Evolutionary conservation across 75 land plant genomes (phyloP).

Genomic region (Pinus taeda): DNA sequence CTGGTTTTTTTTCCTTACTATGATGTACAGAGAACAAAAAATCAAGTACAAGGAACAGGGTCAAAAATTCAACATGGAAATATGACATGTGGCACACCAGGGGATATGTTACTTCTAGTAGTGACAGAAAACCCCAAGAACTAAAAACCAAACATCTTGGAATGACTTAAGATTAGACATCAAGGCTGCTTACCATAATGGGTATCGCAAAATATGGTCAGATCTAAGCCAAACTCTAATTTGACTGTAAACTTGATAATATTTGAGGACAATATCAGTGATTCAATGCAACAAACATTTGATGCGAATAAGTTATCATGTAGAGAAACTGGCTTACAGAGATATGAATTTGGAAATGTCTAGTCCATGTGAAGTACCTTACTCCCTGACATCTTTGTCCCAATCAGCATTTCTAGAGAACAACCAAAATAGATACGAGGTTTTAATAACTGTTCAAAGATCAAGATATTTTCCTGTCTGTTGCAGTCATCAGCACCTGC

Average conservation of each 20-base stretch:
- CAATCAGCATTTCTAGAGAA: conserved; percentile 57
- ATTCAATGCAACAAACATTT: not conserved
- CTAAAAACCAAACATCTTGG: too few relatives aligned
- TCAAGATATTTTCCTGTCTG: conserved; percentile 55
- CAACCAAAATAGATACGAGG: conserved; percentile 64
- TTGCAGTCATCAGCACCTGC: conserved; percentile 67
- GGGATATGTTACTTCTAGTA: too few relatives aligned
- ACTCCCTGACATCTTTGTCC: conserved; percentile 24
- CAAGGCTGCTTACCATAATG: too few relatives aligned
- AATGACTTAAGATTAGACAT: too few relatives aligned
- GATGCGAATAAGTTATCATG: not conserved
- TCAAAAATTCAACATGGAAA: too few relatives aligned
- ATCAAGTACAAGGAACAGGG: too few relatives aligned
- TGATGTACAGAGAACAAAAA: too few relatives aligned
- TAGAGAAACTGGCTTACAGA: not conserved
- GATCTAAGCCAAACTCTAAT: not conserved
- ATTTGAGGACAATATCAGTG: not conserved
- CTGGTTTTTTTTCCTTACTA: too few relatives aligned
- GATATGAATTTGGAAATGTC: not conserved
- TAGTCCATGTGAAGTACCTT: conserved; percentile 1
- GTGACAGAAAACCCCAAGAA: too few relatives aligned
- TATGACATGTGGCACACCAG: too few relatives aligned
- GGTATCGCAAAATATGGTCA: too few relatives aligned
- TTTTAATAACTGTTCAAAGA: conserved; percentile 48
- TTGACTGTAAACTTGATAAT: not conserved